These are phyloP conservation scores for Apiospora marii DNA, from an alignment of 2,329 filamentous ascomycete species.

Conservation along the genomic window DNA sequence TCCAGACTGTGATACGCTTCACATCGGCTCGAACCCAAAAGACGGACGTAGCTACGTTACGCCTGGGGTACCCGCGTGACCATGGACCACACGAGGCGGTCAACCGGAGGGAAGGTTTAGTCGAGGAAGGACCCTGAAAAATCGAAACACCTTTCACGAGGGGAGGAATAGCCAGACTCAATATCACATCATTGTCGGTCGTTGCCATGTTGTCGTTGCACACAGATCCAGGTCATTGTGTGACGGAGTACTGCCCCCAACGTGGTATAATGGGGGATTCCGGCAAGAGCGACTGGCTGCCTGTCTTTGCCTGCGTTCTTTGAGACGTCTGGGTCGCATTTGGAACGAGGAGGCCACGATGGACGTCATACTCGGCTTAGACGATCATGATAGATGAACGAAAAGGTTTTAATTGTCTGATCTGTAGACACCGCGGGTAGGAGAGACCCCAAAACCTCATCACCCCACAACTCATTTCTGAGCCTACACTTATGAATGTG, in stretches of 20 bases:
- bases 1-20: neutral
- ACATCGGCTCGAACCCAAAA: neutral
- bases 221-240: neutral
- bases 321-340: neutral
- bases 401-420: too few relatives aligned
- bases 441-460: too few relatives aligned
- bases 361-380: too few relatives aligned
- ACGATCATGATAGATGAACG: neutral
- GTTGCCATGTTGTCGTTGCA: neutral
- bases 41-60: neutral
- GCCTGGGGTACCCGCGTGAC: neutral
- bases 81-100: neutral
- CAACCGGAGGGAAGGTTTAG: neutral
- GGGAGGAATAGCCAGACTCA: neutral
- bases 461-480: too few relatives aligned
- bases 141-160: accelerated
- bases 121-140: neutral
- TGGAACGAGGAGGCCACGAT: neutral
- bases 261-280: neutral
- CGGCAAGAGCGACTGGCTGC: neutral
- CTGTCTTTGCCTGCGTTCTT: neutral
- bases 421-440: neutral
- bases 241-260: neutral
- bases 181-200: neutral
- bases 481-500: too few relatives aligned